A percentile compares a stretch with the other conserved stretches of the same genome.
Conservation (phyloP, 495 filamentous ascomycete species). For the Mycothermus thermophilus region DNA sequence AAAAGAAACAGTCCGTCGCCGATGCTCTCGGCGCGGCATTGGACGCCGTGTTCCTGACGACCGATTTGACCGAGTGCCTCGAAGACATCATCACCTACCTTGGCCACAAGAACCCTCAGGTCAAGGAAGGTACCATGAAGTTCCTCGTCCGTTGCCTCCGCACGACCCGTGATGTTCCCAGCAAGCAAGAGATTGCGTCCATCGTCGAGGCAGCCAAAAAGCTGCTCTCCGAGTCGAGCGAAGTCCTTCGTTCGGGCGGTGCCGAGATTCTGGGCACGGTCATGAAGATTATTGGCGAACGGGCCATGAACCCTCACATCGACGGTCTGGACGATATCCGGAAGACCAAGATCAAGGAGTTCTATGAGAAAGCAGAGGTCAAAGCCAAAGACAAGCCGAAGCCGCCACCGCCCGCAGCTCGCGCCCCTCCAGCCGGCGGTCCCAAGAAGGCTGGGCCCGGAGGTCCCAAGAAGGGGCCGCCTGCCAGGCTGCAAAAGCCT, state of each 20-base stretch:
- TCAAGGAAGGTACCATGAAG: conserved; percentile 86
- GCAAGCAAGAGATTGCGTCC: conserved; percentile 65
- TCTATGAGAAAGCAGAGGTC: conserved; percentile 79
- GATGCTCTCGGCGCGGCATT: conserved; percentile 77
- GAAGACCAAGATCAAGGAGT: conserved; percentile 94
- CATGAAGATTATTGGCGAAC: conserved; percentile 98
- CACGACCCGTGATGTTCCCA: conserved; percentile 68
- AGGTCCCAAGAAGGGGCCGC: conserved; percentile 32
- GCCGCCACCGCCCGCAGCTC: conserved; percentile 48
- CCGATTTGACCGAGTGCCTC: conserved; percentile 65
- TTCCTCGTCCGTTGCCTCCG: conserved; percentile 81
- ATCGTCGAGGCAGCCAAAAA: conserved; percentile 82
- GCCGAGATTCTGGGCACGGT: conserved; percentile 86
- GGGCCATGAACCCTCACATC: conserved; percentile 91
- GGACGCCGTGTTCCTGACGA: conserved; percentile 73
- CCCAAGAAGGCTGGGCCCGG: conserved; percentile 13
- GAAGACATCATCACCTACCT: conserved; percentile 80
- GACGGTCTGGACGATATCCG: conserved; percentile 92
- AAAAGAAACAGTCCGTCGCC: conserved; percentile 83
- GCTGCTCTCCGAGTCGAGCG: conserved; percentile 74
- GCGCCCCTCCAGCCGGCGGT: conserved; percentile 43
- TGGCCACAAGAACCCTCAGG: conserved; percentile 89
- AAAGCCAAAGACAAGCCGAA: conserved; percentile 97
- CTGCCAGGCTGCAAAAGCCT: conserved; percentile 21
- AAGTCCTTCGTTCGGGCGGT: conserved; percentile 70